Evolutionary conservation across 2,329 filamentous ascomycete species (phyloP).

Genomic region (Penicillium sp.): DNA sequence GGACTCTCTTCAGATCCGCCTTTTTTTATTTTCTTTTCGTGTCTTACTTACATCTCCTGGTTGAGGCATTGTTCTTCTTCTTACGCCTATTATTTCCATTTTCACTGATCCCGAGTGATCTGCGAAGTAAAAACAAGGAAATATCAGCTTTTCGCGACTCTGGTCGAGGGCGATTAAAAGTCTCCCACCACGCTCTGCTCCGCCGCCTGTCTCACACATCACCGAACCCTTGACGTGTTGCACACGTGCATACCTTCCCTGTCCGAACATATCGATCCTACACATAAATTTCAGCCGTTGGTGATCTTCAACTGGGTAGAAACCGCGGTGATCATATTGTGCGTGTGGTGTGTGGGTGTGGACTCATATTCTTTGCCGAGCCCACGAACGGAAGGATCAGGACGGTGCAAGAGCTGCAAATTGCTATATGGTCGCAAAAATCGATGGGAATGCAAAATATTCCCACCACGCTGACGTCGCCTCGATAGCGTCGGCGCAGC

Average conservation of each 20-base stretch:
- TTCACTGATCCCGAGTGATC: conserved; percentile 1
- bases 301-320: conserved; percentile 4
- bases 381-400: conserved; percentile 9
- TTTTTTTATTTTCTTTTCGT: conserved; percentile 2
- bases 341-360: conserved; percentile 8
- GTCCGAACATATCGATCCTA: not conserved
- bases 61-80: conserved; percentile 14
- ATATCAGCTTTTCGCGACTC: conserved; percentile 7
- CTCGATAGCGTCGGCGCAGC: conserved; percentile 41
- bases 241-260: not conserved
- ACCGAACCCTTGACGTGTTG: not conserved
- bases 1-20: conserved; percentile 6
- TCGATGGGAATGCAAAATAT: conserved; percentile 43
- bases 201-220: conserved; percentile 2
- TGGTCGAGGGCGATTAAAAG: conserved; percentile 5
- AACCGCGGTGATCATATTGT: conserved; percentile 8
- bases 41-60: conserved; percentile 15
- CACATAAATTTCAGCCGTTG: not conserved
- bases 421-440: conserved; percentile 43
- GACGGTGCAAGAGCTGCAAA: conserved; percentile 30
- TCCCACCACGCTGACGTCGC: conserved; percentile 41
- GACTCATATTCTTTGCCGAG: conserved; percentile 13
- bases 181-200: conserved; percentile 4
- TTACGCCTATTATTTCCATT: conserved; percentile 4
- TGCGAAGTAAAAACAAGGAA: not conserved